phyloP scores from a whole-genome alignment of 2,329 filamentous ascomycete genomes.

The Penicillium sp. region DNA sequence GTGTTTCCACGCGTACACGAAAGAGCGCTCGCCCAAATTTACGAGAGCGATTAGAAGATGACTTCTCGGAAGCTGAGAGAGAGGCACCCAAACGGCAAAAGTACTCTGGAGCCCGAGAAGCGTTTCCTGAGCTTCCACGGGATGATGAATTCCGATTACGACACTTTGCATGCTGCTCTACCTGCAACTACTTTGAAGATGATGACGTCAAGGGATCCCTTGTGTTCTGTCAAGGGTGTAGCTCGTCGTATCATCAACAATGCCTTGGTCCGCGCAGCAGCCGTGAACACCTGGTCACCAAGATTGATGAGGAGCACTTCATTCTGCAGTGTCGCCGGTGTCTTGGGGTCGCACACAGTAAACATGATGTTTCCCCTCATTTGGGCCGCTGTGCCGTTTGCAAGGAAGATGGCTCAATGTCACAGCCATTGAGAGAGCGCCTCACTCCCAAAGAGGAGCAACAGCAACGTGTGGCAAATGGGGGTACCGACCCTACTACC shows the following conservation, averaged over 20 bases:
- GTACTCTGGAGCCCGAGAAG: slow-evolving; percentile 68
- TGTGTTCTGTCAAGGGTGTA: slow-evolving; percentile 90
- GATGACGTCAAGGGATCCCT: slow-evolving; percentile 67
- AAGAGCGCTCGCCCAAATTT: slow-evolving; percentile 44
- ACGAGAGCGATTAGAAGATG: slow-evolving; percentile 47
- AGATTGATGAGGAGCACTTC: slow-evolving; percentile 74
- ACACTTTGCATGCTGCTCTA: slow-evolving; percentile 73
- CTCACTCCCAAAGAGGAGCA: slow-evolving; percentile 81
- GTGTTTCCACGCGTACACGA: slow-evolving; percentile 39
- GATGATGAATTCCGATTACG: slow-evolving; percentile 69
- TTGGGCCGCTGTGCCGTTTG: slow-evolving; percentile 75
- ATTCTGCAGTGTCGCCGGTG: slow-evolving; percentile 90
- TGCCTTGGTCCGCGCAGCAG: slow-evolving; percentile 75
- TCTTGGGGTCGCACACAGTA: slow-evolving; percentile 68
- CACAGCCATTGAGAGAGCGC: slow-evolving; percentile 71
- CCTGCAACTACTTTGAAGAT: slow-evolving; percentile 64
- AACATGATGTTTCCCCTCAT: slow-evolving; percentile 70
- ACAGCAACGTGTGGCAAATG: slow-evolving; percentile 76
- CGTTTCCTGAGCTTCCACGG: slow-evolving; percentile 66
- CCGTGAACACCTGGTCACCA: slow-evolving; percentile 89
- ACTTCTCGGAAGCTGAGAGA: slow-evolving; percentile 42
- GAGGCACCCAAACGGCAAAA: slow-evolving; percentile 51
- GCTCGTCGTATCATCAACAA: slow-evolving; percentile 75
- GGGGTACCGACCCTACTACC: slow-evolving; percentile 74
- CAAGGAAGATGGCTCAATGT: slow-evolving; percentile 66